Conservation (phyloP, 108 stramenopile species). For the Discostella pseudostelligera region DNA sequence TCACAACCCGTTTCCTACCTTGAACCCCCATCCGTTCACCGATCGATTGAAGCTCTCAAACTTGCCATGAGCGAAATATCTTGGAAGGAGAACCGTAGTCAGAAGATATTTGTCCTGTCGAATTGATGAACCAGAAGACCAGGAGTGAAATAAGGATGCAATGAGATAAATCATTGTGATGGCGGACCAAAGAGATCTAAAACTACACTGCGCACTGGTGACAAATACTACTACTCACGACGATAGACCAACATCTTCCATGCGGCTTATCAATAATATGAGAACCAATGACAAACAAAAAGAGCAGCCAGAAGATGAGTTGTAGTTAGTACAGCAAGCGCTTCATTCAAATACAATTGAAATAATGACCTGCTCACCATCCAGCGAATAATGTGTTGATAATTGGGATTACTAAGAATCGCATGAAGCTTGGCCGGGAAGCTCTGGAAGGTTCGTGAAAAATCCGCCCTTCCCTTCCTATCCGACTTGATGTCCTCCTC, state of each 20-base stretch:
- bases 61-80: slow-evolving; percentile 22
- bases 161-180: no score
- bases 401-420: slow-evolving; percentile 55
- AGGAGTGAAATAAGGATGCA: no score
- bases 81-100: slow-evolving; percentile 13
- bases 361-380: slow-evolving; percentile 10
- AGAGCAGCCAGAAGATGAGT: no score
- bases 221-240: no score
- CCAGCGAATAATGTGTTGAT: slow-evolving; percentile 59
- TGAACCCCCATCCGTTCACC: slow-evolving; percentile 44
- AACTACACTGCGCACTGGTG: no score
- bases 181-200: no score
- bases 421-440: slow-evolving; percentile 62
- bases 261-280: slow-evolving; percentile 6
- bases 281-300: no score
- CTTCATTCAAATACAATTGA: neutral
- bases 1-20: slow-evolving; percentile 14
- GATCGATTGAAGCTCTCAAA: slow-evolving; percentile 31
- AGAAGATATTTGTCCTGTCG: slow-evolving; percentile 22
- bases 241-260: slow-evolving; percentile 26
- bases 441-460: neutral
- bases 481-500: neutral
- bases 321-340: no score
- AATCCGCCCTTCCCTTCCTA: slow-evolving; percentile 3
- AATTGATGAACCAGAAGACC: neutral